Percentiles rank a stretch among this genome's conserved stretches.
Evolutionary conservation across 139 green algal species (phyloP).

Genomic region (Picochlorum costavermella): DNA sequence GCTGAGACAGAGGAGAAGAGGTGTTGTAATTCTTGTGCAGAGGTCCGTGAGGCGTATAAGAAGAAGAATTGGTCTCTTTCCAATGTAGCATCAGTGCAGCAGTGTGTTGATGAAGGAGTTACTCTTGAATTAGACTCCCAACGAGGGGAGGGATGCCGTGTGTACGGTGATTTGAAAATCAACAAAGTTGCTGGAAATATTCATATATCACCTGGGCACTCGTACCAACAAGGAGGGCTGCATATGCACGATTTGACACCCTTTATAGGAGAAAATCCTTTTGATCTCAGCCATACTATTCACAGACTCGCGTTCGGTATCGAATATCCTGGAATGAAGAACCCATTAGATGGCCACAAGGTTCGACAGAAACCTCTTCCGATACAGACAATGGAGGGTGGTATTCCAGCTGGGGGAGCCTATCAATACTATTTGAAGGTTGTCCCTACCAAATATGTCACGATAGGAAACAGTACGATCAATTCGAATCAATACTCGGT

Average conservation of each 20-base stretch:
- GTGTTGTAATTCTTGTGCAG: slow-evolving; percentile 94
- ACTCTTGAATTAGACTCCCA: slow-evolving; percentile 63
- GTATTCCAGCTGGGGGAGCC: slow-evolving; percentile 46
- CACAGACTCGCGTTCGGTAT: slow-evolving; percentile 63
- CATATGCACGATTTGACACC: slow-evolving; percentile 90
- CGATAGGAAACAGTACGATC: slow-evolving; percentile 52
- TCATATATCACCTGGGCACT: slow-evolving; percentile 89
- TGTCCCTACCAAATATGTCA: slow-evolving; percentile 84
- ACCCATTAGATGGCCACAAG: slow-evolving; percentile 65
- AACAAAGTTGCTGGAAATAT: slow-evolving; percentile 92
- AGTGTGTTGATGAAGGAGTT: slow-evolving; percentile 79
- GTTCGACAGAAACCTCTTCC: slow-evolving; percentile 5
- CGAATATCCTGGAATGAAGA: slow-evolving; percentile 69
- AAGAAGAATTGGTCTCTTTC: slow-evolving; percentile 65
- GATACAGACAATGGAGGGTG: neutral
- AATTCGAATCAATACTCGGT: slow-evolving; percentile 92
- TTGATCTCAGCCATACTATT: slow-evolving; percentile 85
- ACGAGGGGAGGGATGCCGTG: slow-evolving; percentile 83
- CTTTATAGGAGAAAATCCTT: slow-evolving; percentile 50
- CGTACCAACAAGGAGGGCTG: slow-evolving; percentile 79
- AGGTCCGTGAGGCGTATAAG: slow-evolving; percentile 57
- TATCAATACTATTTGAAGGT: slow-evolving; percentile 98
- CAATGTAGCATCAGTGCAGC: slow-evolving; percentile 52
- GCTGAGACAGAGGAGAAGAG: slow-evolving; percentile 55
- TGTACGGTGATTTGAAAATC: slow-evolving; percentile 80